phyloP scores from a whole-genome alignment of 2,329 filamentous ascomycete species.

The Phoma sp. region DNA sequence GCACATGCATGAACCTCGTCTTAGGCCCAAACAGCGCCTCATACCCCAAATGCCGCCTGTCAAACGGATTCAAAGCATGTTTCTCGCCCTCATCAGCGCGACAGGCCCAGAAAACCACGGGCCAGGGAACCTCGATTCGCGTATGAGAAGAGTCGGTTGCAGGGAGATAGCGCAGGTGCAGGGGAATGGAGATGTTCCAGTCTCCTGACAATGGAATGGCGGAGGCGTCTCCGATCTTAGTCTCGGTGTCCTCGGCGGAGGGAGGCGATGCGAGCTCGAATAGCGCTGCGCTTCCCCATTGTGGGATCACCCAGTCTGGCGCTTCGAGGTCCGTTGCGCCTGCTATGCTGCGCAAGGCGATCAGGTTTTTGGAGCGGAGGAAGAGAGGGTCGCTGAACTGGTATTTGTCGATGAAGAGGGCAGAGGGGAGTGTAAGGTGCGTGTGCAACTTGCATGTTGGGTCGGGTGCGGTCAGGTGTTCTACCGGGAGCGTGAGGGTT shows the following conservation, averaged over 20 bases:
- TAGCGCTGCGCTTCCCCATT: conserved; percentile 82
- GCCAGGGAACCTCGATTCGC: conserved; percentile 73
- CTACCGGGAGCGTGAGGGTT: conserved; percentile 70
- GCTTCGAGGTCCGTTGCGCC: conserved; percentile 89
- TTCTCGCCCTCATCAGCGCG: conserved; percentile 69
- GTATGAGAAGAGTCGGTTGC: conserved; percentile 43
- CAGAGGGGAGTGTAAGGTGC: conserved; percentile 81
- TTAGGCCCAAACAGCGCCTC: conserved; percentile 78
- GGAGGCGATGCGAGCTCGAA: conserved; percentile 72
- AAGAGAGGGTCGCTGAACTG: conserved; percentile 81
- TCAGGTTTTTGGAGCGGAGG: conserved; percentile 80
- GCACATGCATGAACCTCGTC: conserved; percentile 82
- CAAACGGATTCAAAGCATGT: conserved; percentile 81
- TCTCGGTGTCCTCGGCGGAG: not conserved
- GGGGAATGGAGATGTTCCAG: conserved; percentile 76
- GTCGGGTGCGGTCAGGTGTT: conserved; percentile 55
- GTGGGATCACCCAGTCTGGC: conserved; percentile 76
- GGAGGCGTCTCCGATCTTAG: too few species aligned
- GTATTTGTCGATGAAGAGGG: conserved; percentile 86
- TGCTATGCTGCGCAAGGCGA: conserved; percentile 70
- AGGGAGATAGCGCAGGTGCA: conserved; percentile 84
- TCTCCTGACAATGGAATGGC: conserved; percentile 30
- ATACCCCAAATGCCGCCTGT: conserved; percentile 83
- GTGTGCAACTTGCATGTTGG: conserved; percentile 74
- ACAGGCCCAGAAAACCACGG: conserved; percentile 91